Conservation (phyloP, 768 basidiomycete genomes). For the Phallus indusiatus region DNA sequence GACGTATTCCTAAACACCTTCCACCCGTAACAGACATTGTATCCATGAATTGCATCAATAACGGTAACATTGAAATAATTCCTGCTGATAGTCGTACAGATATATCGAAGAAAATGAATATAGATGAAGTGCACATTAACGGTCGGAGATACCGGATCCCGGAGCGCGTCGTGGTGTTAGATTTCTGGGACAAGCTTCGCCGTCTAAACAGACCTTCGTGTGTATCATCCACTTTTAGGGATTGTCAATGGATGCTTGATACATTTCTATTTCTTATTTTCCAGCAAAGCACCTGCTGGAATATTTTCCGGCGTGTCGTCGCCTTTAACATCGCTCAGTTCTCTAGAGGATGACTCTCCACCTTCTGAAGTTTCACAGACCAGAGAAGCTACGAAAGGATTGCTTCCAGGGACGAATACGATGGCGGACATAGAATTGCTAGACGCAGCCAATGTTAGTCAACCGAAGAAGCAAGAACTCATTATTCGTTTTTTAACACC, state of each 20-base stretch:
- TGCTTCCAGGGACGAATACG: not conserved
- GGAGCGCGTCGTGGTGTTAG: slow-evolving; percentile 81
- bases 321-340: slow-evolving; percentile 65
- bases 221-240: slow-evolving; percentile 15
- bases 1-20: slow-evolving; percentile 67
- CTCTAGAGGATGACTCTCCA: slow-evolving; percentile 49
- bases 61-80: slow-evolving; percentile 85
- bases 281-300: slow-evolving; percentile 2
- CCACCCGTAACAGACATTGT: slow-evolving; percentile 62
- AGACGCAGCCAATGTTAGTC: slow-evolving; percentile 5
- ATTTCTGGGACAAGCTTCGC: slow-evolving; percentile 87
- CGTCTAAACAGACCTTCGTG: slow-evolving; percentile 33
- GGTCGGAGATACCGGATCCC: slow-evolving; percentile 89
- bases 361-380: not conserved
- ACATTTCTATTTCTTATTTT: not conserved
- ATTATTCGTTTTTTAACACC: not conserved
- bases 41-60: slow-evolving; percentile 69
- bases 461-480: not conserved
- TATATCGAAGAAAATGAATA: slow-evolving; percentile 37
- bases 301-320: slow-evolving; percentile 48
- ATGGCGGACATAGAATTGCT: not conserved
- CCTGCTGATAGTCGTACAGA: slow-evolving; percentile 48
- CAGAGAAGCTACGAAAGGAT: not conserved
- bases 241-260: slow-evolving; percentile 12
- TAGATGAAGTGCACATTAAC: slow-evolving; percentile 81